phyloP scores from a whole-genome alignment of 768 basidiomycete species.

The Kwoniella sp. region DNA sequence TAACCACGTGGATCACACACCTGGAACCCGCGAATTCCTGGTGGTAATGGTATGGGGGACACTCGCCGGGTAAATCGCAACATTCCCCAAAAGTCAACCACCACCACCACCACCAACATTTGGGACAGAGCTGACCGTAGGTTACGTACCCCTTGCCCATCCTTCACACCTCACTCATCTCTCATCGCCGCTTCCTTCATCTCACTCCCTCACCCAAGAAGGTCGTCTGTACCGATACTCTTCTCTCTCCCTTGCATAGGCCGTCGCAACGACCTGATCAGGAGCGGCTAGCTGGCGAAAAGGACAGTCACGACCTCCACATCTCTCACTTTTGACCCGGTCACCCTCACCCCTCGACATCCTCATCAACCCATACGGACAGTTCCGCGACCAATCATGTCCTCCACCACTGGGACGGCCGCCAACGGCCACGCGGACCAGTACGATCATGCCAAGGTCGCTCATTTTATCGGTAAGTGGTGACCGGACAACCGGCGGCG shows the following conservation, averaged over 20 bases:
- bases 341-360: background rate
- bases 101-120: background rate
- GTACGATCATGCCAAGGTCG: constrained; percentile 59
- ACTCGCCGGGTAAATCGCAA: too few species aligned
- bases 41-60: too few species aligned
- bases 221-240: background rate
- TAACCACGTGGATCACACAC: too few species aligned
- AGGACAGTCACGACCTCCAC: constrained; percentile 3
- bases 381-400: constrained; percentile 3
- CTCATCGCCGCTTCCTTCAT: background rate
- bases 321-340: background rate
- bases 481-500: background rate
- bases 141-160: background rate
- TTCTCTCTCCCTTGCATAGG: background rate
- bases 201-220: background rate
- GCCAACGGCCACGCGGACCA: constrained; percentile 22
- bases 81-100: constrained; percentile 6
- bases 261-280: background rate
- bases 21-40: too few species aligned
- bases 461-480: constrained; percentile 62
- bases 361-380: background rate
- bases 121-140: background rate
- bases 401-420: constrained; percentile 16
- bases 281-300: background rate
- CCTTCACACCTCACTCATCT: background rate